These are phyloP conservation scores for Cadophora luteo-olivacea DNA, from an alignment of 2,329 filamentous ascomycete genomes.

Conservation along the genomic window DNA sequence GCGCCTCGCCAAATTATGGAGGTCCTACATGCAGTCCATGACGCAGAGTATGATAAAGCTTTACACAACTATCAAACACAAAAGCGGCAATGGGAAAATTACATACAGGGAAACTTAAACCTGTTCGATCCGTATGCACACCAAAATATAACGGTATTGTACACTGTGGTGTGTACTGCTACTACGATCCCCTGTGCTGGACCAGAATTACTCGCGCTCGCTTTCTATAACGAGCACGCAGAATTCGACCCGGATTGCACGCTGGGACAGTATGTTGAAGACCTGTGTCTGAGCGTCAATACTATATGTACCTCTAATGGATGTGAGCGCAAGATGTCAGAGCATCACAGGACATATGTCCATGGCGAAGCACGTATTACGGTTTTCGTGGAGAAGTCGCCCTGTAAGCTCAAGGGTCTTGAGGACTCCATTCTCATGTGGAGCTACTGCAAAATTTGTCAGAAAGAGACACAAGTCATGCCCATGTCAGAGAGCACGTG, in stretches of 20 bases:
- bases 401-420: constrained; percentile 68
- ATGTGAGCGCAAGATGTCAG: constrained; percentile 86
- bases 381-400: constrained; percentile 81
- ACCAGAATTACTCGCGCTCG: constrained; percentile 86
- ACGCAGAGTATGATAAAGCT: constrained; percentile 96
- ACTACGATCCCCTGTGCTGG: constrained; percentile 94
- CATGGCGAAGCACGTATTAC: constrained; percentile 95
- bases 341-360: constrained; percentile 96
- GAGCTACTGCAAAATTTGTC: constrained; percentile 93
- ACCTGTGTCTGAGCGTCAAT: constrained; percentile 78
- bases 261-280: constrained; percentile 92
- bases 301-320: constrained; percentile 82
- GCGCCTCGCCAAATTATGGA: constrained; percentile 89
- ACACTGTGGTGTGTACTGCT: constrained; percentile 90
- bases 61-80: constrained; percentile 93
- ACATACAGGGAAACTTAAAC: constrained; percentile 85
- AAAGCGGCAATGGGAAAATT: constrained; percentile 94
- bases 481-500: constrained; percentile 94
- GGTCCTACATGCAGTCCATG: constrained; percentile 91
- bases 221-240: constrained; percentile 90
- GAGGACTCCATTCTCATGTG: constrained; percentile 91
- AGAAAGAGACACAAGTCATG: constrained; percentile 86
- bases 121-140: constrained; percentile 95
- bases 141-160: constrained; percentile 93
- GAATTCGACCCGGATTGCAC: constrained; percentile 85